These are phyloP conservation scores for Pythium utonaiense DNA, from an alignment of 352 stramenopile genomes.

Conservation along the genomic window DNA sequence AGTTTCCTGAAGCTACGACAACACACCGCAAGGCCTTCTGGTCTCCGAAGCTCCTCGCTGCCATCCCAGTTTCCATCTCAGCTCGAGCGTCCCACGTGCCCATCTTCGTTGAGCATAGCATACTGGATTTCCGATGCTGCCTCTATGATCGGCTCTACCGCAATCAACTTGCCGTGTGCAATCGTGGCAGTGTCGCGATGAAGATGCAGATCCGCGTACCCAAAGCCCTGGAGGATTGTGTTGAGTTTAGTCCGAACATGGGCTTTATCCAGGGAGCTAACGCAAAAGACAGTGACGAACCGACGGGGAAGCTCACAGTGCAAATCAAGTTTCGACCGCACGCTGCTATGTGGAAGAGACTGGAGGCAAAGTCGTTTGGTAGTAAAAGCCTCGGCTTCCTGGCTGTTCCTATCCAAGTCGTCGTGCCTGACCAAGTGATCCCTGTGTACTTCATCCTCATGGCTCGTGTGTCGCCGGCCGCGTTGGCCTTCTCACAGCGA, in stretches of 20 bases:
- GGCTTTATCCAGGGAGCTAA: conserved; percentile 71
- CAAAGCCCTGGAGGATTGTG: conserved; percentile 42
- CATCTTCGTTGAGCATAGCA: conserved; percentile 30
- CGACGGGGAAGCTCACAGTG: conserved; percentile 35
- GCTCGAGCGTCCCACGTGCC: conserved; percentile 40
- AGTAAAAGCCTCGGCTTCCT: conserved; percentile 13
- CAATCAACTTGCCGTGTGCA: conserved; percentile 70
- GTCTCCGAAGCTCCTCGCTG: background rate
- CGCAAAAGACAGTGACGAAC: background rate
- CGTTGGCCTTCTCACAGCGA: conserved; percentile 25
- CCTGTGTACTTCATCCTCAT: conserved; percentile 56
- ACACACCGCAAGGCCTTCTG: conserved; percentile 11
- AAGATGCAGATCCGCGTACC: conserved; percentile 78
- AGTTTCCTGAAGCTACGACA: conserved; percentile 28
- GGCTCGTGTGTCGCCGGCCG: conserved; percentile 28
- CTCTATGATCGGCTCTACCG: conserved; percentile 87
- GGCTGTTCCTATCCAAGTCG: conserved; percentile 34
- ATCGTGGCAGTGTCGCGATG: conserved; percentile 86
- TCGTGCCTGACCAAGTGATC: conserved; percentile 61
- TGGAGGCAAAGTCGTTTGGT: conserved; percentile 23
- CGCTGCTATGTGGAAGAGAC: conserved; percentile 22
- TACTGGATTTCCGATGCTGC: conserved; percentile 82
- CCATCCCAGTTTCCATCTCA: conserved; percentile 21
- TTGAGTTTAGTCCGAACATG: conserved; percentile 85
- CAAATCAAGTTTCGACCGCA: conserved; percentile 43